Base-by-base conservation (phyloP, 2,329 filamentous ascomycete genomes). In the Pseudogymnoascus sp. region DNA sequence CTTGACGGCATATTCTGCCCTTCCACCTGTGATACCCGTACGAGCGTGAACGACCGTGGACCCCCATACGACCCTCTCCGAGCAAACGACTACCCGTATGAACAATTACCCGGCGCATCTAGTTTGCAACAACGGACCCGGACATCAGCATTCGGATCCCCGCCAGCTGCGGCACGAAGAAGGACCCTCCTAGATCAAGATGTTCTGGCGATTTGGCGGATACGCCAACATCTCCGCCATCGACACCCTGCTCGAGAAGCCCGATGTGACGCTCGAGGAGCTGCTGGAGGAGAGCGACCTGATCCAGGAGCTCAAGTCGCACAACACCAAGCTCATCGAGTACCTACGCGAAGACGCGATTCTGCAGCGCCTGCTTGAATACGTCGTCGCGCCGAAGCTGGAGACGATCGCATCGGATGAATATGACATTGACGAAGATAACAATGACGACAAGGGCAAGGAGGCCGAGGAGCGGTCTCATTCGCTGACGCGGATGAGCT, bases 191-290 rank as follows among this genome's bases (percentile, higher is more conserved):
- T 72, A 71, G 69, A 63, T 63, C 87, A 93, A 77, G 81, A 99
- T 99, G 94, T 99, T 99, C 79, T 99, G 94, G 94, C 89, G 93
- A 79, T 99, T 97, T 83, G 93, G 94, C 83, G 92, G 92, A 74
- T 97, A 97, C 83, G 91, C 92, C 82, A 96, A 91, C 83, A 89
- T 96, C 78, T 97, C 93, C 72, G 89, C 92, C 74, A 91, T 99
- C 77, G 94, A 97, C 78, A 92, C 88, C 70, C 90, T 99, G 73
- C 91, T 99, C 75, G 94, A 99, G 75, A 96, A 96, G 77, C 87
- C 85, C 70, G 90, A 96, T 77, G 92, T 97, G 74, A 92, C 90
- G 61, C 88, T 97, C 68, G 94, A 99, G 77, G 93, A 97, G 75
- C 82, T 99, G 65, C 86, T 99, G 67, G 92, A 97, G 75, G 94